Percentiles rank a stretch among this genome's conserved stretches.
phyloP scores from a whole-genome alignment of 495 filamentous ascomycete genomes.

The Halenospora varia region DNA sequence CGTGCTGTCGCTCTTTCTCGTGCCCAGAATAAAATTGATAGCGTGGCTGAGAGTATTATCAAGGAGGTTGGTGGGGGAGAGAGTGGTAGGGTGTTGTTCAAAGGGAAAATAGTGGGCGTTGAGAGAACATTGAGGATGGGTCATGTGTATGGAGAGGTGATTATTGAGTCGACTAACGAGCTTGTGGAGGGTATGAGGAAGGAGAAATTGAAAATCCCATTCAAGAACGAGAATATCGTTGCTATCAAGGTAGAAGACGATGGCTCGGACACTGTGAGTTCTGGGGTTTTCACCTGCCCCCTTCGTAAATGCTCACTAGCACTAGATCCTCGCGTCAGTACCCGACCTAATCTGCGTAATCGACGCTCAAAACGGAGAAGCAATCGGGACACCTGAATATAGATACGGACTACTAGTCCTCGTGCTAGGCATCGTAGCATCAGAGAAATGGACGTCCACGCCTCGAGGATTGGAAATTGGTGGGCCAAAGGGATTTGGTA shows the following conservation, averaged over 20 bases:
- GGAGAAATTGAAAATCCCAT: slow-evolving; percentile 50
- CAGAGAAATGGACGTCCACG: slow-evolving; percentile 51
- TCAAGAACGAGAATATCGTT: slow-evolving; percentile 64
- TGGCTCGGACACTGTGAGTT: slow-evolving; percentile 11
- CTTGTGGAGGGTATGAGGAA: slow-evolving; percentile 25
- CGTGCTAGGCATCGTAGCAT: slow-evolving; percentile 53
- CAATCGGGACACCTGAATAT: slow-evolving; percentile 59
- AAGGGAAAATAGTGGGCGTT: slow-evolving; percentile 58
- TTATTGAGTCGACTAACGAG: slow-evolving; percentile 44
- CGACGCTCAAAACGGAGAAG: slow-evolving; percentile 54
- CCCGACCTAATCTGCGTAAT: slow-evolving; percentile 59
- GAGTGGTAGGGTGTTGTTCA: slow-evolving; percentile 50
- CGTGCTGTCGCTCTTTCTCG: slow-evolving; percentile 48
- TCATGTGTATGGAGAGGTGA: slow-evolving; percentile 48
- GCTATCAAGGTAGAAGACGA: slow-evolving; percentile 35
- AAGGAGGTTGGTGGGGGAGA: slow-evolving; percentile 49
- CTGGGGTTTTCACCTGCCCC: background rate
- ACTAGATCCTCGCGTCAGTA: slow-evolving; percentile 49
- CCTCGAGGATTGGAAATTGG: slow-evolving; percentile 45
- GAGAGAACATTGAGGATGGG: slow-evolving; percentile 51
- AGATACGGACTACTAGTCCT: slow-evolving; percentile 48
- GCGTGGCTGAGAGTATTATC: slow-evolving; percentile 51
- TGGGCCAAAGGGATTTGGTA: slow-evolving; percentile 47
- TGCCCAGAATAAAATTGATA: slow-evolving; percentile 40
- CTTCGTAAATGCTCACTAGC: slow-evolving; percentile 8